Evolutionary conservation across 2,329 filamentous ascomycete genomes (phyloP), one percentile per base, ranked within the genome.

Genomic region (Aurifilum marmelostoma): DNA sequence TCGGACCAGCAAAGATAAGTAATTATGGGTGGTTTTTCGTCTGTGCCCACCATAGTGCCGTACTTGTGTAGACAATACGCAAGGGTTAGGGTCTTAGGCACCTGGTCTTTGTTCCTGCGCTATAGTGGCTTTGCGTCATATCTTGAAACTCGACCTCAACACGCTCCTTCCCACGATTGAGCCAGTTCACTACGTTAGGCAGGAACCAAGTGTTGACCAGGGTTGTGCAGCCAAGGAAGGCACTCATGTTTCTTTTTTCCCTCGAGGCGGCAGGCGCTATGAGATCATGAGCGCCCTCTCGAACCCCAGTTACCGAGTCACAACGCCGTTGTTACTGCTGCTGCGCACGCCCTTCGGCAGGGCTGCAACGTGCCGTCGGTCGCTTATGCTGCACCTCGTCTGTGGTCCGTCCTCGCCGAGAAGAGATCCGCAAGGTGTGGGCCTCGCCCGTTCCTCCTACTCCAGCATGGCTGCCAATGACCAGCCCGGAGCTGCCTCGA

Each of bases 401-500:
- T 54, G 50, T 54, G 50, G 50, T 27, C 24, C 16, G n/a, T 54
- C 24, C 50, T 27, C n/a, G 24, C 50, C 14, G 24, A 54, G 50
- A 54, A 54, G 9, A 54, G 50, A 27, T 27, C 2, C 50, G 34
- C 39, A 8, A 6, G 21, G 29, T 27, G 29, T 58, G 37, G 12
- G 32, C 43, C 21, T 27, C 58, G 11, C 21, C 63, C 67, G n/a
- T 59, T 56, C 64, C n/a, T 47, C 18, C 18, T 34, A 9, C 47
- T 62, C 43, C 32, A 73, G 47, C 34, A 76, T 75, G 74, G 65
- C 73, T 2, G 8, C 56, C 56, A 37, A n/a, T 18, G 3, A 32
- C 39, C 61, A 32, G 18, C 4, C 39, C 27, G 24, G 61, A 16
- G 63, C 21, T 27, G 61, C 62, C 16, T 41, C 62, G 39, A 29